Evolutionary conservation across 192 early-diverging fungal genomes (phyloP).

Genomic region (Podila epigama): DNA sequence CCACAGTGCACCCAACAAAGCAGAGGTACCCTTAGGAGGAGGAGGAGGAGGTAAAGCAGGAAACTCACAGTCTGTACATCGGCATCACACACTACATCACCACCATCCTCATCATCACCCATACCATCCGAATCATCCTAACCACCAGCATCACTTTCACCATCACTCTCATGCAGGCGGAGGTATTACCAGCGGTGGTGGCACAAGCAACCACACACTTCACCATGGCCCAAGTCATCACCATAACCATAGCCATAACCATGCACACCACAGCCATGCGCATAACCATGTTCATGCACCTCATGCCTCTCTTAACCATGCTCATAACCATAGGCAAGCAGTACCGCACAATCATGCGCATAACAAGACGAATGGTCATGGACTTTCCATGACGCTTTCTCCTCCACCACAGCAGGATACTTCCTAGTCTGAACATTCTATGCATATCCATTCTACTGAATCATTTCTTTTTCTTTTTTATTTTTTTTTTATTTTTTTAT

Average conservation of each 20-base stretch:
- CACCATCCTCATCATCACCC: constrained; percentile 48
- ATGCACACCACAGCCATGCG: not conserved
- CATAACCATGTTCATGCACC: constrained; percentile 5
- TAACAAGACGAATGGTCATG: too few relatives aligned
- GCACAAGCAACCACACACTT: not conserved
- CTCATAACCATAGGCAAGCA: not conserved
- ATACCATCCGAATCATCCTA: constrained; percentile 46
- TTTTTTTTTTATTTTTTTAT: too few relatives aligned
- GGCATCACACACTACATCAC: constrained; percentile 39
- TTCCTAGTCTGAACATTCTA: too few relatives aligned
- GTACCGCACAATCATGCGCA: constrained; percentile 11
- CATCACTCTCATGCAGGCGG: constrained; percentile 19
- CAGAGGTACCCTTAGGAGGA: too few relatives aligned
- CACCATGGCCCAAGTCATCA: not conserved
- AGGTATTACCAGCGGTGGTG: too few relatives aligned
- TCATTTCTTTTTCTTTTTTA: too few relatives aligned
- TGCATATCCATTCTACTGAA: too few relatives aligned
- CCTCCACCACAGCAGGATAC: too few relatives aligned
- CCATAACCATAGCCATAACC: constrained; percentile 6
- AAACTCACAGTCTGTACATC: constrained; percentile 22
- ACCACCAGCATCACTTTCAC: constrained; percentile 48
- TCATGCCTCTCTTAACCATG: not conserved
- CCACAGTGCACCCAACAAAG: constrained; percentile 18
- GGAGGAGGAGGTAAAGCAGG: constrained; percentile 4
- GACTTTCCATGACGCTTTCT: too few relatives aligned